Evolutionary conservation across 1,139 yeast species (phyloP).

Genomic region (Suhomyces terraborum): DNA sequence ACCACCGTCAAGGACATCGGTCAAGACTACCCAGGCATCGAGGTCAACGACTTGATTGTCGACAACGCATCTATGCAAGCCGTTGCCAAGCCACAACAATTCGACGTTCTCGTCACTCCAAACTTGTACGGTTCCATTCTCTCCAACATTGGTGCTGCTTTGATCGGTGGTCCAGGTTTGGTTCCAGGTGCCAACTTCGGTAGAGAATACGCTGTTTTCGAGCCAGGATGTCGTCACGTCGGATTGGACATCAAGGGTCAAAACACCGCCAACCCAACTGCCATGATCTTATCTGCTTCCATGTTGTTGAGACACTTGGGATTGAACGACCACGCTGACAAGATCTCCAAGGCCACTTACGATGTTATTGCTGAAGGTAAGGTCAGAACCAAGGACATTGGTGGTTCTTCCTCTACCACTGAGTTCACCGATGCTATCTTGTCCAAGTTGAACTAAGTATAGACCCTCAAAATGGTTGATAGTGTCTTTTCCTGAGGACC

Average conservation of each 20-base stretch:
- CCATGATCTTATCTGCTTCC: constrained; percentile 87
- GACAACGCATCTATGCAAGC: constrained; percentile 99
- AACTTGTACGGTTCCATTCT: constrained; percentile 97
- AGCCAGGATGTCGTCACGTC: constrained; percentile 99
- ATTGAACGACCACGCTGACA: constrained; percentile 78
- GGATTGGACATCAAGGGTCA: constrained; percentile 95
- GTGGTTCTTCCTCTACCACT: constrained; percentile 85
- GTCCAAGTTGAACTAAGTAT: constrained; percentile 52
- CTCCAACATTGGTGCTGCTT: constrained; percentile 97
- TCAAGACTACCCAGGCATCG: constrained; percentile 82
- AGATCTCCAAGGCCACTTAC: constrained; percentile 85
- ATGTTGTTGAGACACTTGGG: constrained; percentile 96
- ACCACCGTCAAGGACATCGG: constrained; percentile 91
- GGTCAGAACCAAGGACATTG: constrained; percentile 79
- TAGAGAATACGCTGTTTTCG: constrained; percentile 96
- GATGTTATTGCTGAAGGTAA: constrained; percentile 87
- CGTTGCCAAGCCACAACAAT: constrained; percentile 96
- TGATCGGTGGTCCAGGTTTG: constrained; percentile 98
- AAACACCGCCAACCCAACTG: constrained; percentile 97
- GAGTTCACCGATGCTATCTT: constrained; percentile 90
- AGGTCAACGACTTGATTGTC: constrained; percentile 90
- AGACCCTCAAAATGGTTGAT: constrained; percentile 9
- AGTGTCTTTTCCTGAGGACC: neutral
- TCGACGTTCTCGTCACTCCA: constrained; percentile 96
- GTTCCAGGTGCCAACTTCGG: constrained; percentile 99